Evolutionary conservation across 768 basidiomycete genomes (phyloP), one percentile per base, ranked within the genome.

Genomic region (Kwoniella newhampshirensis): DNA sequence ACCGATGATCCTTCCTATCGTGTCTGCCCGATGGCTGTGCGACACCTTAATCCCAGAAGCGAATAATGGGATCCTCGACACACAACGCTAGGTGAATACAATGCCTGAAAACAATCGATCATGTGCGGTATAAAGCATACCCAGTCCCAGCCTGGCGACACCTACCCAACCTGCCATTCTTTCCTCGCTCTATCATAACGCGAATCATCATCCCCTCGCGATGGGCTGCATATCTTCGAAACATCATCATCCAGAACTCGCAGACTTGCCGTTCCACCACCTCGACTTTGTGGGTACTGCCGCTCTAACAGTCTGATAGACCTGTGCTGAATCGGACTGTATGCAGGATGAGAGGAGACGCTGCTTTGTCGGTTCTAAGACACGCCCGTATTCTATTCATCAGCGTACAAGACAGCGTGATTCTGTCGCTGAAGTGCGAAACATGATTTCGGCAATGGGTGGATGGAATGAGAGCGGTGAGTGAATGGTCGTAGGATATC

Each of bases 381-480:
- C 4, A 28, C 17, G 13, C 25, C 43, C 9, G 28, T 49, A 11
- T 36, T 28, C 13, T 51, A 48, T 42, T 20, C 17, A 15, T 28
- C 49, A 32, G 30, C 56, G 35, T 8, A 51, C 44, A 37, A 18
- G 23, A 3, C 56, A 56, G 42, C 23, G 56, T 9, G 56, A 58
- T 39, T 60, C 62, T 7, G 54, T 60, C n/a, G 54, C 41, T 8
- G 43, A 44, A 17, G 42, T 59, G 58, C 43, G 62, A 50, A 49
- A 48, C 28, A 54, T 44, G 5, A 64, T 59, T 27, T 48, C 30
- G 17, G 45, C 44, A 4, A 59, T 64, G 58, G 62, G 62, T 37
- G 62, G 62, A 23, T 60, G 62, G 62, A 46, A 58, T 32, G 62
- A 64, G 54, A 50, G 39, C 48, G 57, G 60, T 62, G 39, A 47